Base-by-base conservation (phyloP, 2,329 filamentous ascomycete species). In the Clonostachys rosea region DNA sequence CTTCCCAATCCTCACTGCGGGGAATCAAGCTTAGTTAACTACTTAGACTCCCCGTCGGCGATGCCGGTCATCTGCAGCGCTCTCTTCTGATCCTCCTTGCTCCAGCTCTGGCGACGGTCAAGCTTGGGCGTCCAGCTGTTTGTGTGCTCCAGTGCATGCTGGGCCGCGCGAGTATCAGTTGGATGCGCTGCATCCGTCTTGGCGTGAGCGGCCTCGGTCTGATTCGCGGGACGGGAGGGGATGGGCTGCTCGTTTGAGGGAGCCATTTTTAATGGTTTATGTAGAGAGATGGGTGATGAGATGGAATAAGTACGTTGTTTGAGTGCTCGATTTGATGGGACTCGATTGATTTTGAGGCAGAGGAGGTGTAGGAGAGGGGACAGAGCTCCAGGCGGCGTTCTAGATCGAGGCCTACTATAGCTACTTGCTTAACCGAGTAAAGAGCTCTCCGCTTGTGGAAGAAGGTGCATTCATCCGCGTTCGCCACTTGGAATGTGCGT, bases 1-100 rank as follows among this genome's bases (percentile, higher is more conserved):
- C 24, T 30, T 10, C 24, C 24, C 24, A 30, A 30, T 30, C 24
- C 24, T 16, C 9, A 30, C 24, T 30, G 24, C 9, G 9, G 24
- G 24, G 24, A 10, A 30, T 30, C 24, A 30, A 30, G 24, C 24
- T 30, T 4, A 9, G 24, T 30, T 30, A 16, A 16, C 16, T 16
- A 16, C 24, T 30, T 30, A 4, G 30, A 33, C 17, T 43, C 35
- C 34, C 65, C 63, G 34, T 56, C 57, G 3, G 57, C 60, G 33
- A 74, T 64, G 47, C 58, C 63, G 42, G 60, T 63, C 73, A 78
- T 74, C 55, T 78, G 75, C 61, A 76, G 55, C 46, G 63, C 63
- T 51, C 71, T 76, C 60, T 78, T 79, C 59, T 70, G 69, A 57
- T 79, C 78, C 61, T 83, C 73, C 35, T 67, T 65, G 56, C 66